A percentile compares a stretch with the other conserved stretches of the same genome.
Evolutionary conservation across 1,139 yeast genomes (phyloP).

Genomic region (Wickerhamomyces sp.): DNA sequence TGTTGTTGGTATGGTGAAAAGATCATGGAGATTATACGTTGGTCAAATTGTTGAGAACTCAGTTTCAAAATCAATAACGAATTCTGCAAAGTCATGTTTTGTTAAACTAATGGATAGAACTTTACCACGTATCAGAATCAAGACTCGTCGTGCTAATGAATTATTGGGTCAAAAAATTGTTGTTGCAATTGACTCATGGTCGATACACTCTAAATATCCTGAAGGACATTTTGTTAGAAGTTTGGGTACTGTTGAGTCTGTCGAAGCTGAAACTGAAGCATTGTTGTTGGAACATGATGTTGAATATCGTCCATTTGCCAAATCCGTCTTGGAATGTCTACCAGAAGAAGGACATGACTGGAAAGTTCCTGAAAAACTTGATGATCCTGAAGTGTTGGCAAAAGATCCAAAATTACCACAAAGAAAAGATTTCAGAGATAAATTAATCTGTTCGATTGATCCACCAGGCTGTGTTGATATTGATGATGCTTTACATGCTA

Average conservation of each 20-base stretch:
- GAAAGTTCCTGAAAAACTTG: constrained; percentile 68
- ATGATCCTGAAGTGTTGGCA: constrained; percentile 40
- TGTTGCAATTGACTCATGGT: constrained; percentile 91
- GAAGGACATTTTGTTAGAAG: constrained; percentile 92
- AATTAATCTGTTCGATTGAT: constrained; percentile 90
- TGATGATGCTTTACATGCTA: constrained; percentile 96
- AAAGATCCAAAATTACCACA: constrained; percentile 54
- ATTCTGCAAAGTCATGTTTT: constrained; percentile 71
- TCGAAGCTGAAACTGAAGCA: constrained; percentile 96
- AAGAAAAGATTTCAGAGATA: constrained; percentile 82
- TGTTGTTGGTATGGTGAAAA: constrained; percentile 80
- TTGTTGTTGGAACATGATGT: constrained; percentile 91
- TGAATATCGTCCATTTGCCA: constrained; percentile 93
- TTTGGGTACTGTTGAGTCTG: constrained; percentile 85
- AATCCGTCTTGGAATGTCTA: constrained; percentile 84
- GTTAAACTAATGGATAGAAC: constrained; percentile 86
- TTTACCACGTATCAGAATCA: constrained; percentile 80
- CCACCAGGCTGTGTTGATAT: constrained; percentile 99
- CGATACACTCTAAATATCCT: constrained; percentile 76
- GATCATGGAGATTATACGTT: constrained; percentile 96
- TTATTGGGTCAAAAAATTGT: constrained; percentile 85
- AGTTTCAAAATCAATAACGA: constrained; percentile 44
- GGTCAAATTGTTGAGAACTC: constrained; percentile 89
- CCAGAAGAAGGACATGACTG: constrained; percentile 93
- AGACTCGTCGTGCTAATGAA: constrained; percentile 81